Percentiles rank a stretch among this genome's conserved stretches.
These are phyloP conservation scores for Sporothrix brasiliensis DNA, from an alignment of 2,329 filamentous ascomycete species.

Conservation along the genomic window DNA sequence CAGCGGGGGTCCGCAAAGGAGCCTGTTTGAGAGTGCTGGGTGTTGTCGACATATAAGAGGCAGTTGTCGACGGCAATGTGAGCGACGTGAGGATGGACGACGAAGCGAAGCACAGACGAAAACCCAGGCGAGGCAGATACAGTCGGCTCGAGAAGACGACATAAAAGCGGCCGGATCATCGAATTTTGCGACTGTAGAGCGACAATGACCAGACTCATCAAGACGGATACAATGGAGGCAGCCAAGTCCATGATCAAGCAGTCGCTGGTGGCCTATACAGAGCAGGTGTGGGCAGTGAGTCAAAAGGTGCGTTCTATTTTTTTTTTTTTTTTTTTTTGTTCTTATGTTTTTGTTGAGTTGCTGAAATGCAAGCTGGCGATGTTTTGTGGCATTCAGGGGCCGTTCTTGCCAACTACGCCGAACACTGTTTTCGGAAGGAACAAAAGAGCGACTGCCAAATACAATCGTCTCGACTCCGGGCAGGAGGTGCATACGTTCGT, in stretches of 20 bases:
- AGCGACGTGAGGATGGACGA: neutral
- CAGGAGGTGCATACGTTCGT: neutral
- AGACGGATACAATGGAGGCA: neutral
- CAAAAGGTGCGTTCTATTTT: conserved; percentile 26
- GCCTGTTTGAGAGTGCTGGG: conserved; percentile 2
- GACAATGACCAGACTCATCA: conserved; percentile 12
- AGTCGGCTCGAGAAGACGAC: neutral
- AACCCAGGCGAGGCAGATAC: neutral
- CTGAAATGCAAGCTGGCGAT: neutral
- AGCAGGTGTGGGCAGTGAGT: conserved; percentile 27
- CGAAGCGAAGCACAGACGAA: neutral
- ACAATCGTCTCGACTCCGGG: neutral
- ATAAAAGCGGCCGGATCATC: neutral
- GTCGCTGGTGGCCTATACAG: conserved; percentile 25
- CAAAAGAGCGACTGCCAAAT: neutral
- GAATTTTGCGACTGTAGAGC: neutral
- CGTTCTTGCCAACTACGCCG: neutral
- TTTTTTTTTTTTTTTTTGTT: no score
- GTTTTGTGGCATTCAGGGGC: neutral
- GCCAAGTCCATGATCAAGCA: conserved; percentile 14
- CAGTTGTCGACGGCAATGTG: neutral
- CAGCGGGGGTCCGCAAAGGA: neutral
- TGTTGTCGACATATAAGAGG: conserved; percentile 16
- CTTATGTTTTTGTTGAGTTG: neutral
- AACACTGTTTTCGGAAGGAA: neutral